Percentiles rank a stretch among this genome's conserved stretches.
These are phyloP conservation scores for Rubus idaeus DNA, from an alignment of 306 rosid genomes.

Conservation along the genomic window DNA sequence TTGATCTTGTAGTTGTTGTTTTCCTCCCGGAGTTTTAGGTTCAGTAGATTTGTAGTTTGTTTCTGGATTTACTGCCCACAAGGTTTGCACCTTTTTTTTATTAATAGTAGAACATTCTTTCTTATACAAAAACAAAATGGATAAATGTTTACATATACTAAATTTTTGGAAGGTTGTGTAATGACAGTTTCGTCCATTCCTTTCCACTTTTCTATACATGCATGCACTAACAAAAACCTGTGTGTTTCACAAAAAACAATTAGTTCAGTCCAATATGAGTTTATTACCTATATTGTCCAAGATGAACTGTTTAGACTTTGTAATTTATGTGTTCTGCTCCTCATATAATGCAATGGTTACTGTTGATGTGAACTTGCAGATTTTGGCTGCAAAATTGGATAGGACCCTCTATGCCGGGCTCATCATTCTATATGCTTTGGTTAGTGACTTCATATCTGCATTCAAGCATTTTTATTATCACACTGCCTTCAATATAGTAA, in stretches of 20 bases:
- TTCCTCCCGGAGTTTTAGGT: not conserved
- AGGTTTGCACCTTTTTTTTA: not conserved
- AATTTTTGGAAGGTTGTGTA: not conserved
- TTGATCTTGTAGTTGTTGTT: not conserved
- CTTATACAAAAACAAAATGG: not conserved
- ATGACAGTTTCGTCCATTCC: not conserved
- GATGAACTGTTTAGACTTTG: not conserved
- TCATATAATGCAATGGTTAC: constrained; percentile 4
- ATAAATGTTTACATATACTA: not conserved
- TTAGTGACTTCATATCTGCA: constrained; percentile 35
- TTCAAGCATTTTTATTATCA: constrained; percentile 6
- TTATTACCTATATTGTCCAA: not conserved
- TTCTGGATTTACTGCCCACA: not conserved
- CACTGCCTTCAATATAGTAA: not conserved
- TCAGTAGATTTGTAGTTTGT: not conserved
- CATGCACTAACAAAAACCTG: not conserved
- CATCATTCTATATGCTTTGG: constrained; percentile 87
- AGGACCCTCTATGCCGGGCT: constrained; percentile 86
- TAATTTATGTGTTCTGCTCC: constrained; percentile 1
- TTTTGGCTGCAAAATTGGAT: constrained; percentile 99
- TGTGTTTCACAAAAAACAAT: not conserved
- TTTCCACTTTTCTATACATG: not conserved
- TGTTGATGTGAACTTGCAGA: constrained; percentile 46
- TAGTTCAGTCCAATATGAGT: not conserved
- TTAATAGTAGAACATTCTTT: not conserved